These are phyloP conservation scores for Mayamaea pseudoterrestris DNA, from an alignment of 108 stramenopile species.

Conservation along the genomic window DNA sequence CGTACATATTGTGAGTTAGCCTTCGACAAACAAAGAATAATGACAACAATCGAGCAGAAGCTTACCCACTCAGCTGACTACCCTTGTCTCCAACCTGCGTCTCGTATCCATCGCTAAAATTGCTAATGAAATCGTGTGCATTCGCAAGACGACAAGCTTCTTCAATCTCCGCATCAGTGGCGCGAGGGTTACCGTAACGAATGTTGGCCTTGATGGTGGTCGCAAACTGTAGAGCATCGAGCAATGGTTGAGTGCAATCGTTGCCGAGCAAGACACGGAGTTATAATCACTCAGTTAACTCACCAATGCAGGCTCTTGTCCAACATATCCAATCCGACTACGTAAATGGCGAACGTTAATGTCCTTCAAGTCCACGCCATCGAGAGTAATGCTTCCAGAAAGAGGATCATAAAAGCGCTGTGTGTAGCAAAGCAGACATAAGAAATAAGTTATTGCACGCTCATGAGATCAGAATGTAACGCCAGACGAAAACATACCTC, in stretches of 20 bases:
- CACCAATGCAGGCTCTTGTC: slow-evolving; percentile 87
- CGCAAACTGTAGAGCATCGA: no score
- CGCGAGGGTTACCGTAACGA: slow-evolving; percentile 54
- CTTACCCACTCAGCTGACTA: slow-evolving; percentile 26
- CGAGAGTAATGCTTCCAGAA: slow-evolving; percentile 57
- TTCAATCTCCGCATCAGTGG: slow-evolving; percentile 54
- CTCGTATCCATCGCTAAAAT: slow-evolving; percentile 57
- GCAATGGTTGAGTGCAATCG: no score
- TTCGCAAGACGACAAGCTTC: slow-evolving; percentile 82
- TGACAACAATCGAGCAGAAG: no score
- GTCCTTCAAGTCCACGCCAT: slow-evolving; percentile 76
- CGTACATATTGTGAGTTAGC: neutral
- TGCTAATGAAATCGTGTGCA: slow-evolving; percentile 78
- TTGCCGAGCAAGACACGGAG: no score
- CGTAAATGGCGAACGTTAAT: slow-evolving; percentile 77
- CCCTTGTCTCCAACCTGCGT: slow-evolving; percentile 33
- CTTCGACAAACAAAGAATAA: no score
- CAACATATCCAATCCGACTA: slow-evolving; percentile 76
- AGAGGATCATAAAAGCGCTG: slow-evolving; percentile 88
- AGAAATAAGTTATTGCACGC: no score
- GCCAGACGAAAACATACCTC: no score
- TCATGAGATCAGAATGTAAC: no score
- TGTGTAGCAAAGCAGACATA: no score
- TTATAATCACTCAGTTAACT: no score
- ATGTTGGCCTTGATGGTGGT: slow-evolving; percentile 88